Conservation (phyloP, 805 yeast species). For the Candida stauntonica region DNA sequence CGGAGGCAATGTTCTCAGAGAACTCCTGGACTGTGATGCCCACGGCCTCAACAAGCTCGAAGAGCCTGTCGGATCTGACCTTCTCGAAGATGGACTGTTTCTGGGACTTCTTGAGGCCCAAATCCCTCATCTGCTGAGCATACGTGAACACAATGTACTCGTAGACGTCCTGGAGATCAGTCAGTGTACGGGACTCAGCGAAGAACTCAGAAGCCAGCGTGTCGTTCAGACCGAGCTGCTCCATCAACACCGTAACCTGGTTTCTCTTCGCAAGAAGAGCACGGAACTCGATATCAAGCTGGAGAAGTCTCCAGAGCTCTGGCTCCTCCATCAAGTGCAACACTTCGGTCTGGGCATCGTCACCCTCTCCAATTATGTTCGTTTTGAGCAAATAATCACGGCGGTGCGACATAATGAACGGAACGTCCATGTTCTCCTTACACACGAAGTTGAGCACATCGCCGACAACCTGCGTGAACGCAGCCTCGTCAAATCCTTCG, state of each 20-base stretch:
- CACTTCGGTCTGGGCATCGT: slow-evolving; percentile 35
- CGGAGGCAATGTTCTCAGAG: slow-evolving; percentile 74
- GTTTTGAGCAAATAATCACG: slow-evolving; percentile 77
- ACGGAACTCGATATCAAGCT: slow-evolving; percentile 84
- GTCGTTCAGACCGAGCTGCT: slow-evolving; percentile 53
- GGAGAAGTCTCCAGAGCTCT: slow-evolving; percentile 89
- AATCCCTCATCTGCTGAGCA: slow-evolving; percentile 36
- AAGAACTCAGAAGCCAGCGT: slow-evolving; percentile 52
- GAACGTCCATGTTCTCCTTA: slow-evolving; percentile 82
- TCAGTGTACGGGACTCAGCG: slow-evolving; percentile 53
- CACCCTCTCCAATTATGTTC: slow-evolving; percentile 41
- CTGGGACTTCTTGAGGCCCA: slow-evolving; percentile 26
- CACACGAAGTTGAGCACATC: slow-evolving; percentile 68
- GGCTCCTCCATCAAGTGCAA: slow-evolving; percentile 62
- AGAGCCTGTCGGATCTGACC: slow-evolving; percentile 59
- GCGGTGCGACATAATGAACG: slow-evolving; percentile 92
- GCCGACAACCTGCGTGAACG: slow-evolving; percentile 66
- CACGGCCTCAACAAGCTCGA: slow-evolving; percentile 59
- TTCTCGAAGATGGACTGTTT: slow-evolving; percentile 62
- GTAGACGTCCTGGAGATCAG: slow-evolving; percentile 81
- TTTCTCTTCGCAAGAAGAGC: slow-evolving; percentile 72
- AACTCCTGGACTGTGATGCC: slow-evolving; percentile 79
- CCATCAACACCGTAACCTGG: slow-evolving; percentile 52
- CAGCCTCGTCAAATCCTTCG: slow-evolving; percentile 36
- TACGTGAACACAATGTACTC: slow-evolving; percentile 78